Evolutionary conservation across 2,329 filamentous ascomycete species (phyloP).

Genomic region (Alternaria sp.): DNA sequence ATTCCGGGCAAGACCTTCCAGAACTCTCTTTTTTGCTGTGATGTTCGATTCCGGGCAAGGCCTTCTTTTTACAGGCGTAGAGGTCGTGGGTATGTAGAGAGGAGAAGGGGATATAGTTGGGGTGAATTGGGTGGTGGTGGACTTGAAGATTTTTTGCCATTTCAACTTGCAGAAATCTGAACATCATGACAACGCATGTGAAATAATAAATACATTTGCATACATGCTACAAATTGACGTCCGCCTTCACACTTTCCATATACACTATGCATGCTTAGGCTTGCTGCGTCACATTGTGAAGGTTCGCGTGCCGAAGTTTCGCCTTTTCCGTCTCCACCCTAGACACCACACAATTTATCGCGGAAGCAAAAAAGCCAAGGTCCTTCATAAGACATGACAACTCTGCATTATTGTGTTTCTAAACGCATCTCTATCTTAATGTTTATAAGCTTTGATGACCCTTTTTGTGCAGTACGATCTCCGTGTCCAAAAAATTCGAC

Average conservation of each 20-base stretch:
- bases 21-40: background rate
- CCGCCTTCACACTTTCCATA: background rate
- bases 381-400: background rate
- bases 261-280: background rate
- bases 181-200: background rate
- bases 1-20: constrained; percentile 19
- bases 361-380: background rate
- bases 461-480: background rate
- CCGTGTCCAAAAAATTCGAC: background rate
- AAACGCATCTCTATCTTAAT: background rate
- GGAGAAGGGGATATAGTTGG: background rate
- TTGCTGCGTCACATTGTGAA: background rate
- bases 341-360: background rate
- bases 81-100: background rate
- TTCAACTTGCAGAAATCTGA: background rate
- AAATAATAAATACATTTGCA: background rate
- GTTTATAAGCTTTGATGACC: background rate
- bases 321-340: background rate
- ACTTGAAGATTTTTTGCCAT: background rate
- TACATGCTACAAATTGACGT: fast-evolving
- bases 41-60: constrained; percentile 13
- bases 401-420: background rate
- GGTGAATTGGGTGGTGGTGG: background rate
- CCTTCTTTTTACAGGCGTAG: constrained; percentile 4
- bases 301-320: background rate